Evolutionary conservation across 805 yeast genomes (phyloP).

Genomic region (Candida easanensis): DNA sequence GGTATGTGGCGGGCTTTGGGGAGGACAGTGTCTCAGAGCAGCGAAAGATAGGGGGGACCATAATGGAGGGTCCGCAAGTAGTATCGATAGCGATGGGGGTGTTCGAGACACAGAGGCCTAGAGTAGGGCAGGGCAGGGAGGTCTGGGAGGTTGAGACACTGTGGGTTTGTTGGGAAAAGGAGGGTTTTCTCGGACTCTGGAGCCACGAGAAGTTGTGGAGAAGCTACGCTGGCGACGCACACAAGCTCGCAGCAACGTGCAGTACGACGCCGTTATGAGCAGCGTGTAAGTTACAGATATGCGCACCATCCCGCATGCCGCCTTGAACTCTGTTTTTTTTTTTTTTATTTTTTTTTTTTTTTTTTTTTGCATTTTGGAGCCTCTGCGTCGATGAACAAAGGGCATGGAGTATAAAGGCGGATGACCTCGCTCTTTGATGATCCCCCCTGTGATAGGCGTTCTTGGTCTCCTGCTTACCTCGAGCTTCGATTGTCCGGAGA

Average conservation of each 20-base stretch:
- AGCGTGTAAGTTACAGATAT: neutral
- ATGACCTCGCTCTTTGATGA: neutral
- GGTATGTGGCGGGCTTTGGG: neutral
- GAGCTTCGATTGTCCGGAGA: too few species aligned
- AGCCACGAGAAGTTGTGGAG: too few species aligned
- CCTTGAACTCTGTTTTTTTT: slow-evolving; percentile 1
- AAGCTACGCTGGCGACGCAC: neutral
- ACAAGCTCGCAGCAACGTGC: neutral
- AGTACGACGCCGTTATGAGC: slow-evolving; percentile 6
- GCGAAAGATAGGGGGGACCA: neutral
- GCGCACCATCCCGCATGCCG: neutral
- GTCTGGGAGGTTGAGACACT: neutral
- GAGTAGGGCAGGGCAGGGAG: neutral
- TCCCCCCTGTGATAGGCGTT: too few species aligned
- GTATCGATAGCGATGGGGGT: too few species aligned
- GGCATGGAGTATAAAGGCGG: slow-evolving; percentile 6
- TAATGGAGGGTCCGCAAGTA: neutral
- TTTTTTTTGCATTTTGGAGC: slow-evolving; percentile 4
- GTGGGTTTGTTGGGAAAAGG: neutral
- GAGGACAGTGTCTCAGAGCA: too few species aligned
- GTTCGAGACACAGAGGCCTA: neutral
- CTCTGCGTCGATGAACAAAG: slow-evolving; percentile 16
- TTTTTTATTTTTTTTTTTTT: slow-evolving; percentile 2
- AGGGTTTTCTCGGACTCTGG: neutral
- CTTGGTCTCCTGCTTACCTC: too few species aligned